Base-by-base conservation (phyloP, 108 stramenopile species). In the Aurantiochytrium sp. region DNA sequence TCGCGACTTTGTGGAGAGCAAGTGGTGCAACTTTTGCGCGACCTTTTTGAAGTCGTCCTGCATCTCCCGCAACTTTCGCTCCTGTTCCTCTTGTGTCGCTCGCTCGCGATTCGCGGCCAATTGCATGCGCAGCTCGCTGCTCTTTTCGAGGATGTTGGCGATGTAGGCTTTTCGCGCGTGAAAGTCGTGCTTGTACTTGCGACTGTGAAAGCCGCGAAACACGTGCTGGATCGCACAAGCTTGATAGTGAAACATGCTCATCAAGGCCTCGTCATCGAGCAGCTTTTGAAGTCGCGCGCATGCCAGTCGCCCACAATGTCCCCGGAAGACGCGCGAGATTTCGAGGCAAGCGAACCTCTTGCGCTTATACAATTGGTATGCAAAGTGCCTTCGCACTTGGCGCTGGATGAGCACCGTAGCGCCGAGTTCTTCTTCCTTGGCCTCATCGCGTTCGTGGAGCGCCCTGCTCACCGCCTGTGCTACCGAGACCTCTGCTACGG, bases 1-100 rank as follows among this genome's bases (percentile, higher is more conserved):
- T 5, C 87, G 60, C 53, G 64, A 60, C 91, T 89, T 83, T n/a
- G 94, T 94, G 64, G 88, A 89, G 6, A 92, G 60, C 5, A 94
- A 89, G 72, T 94, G 94, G 88, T 94, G 94, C 58, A 94, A 72
- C 53, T 94, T 93, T 42, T 71, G 29, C 19, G 93, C 87, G 23
- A 93, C 87, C 58, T 83, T 69, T 69, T 91, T 60, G 90, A 93
- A 91, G 60, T 91, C 90, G 6, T 53, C 60, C 51, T 51, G 45
- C 64, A 59, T 76, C n/a, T 72, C 87, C 69, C 58, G 58, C 18
- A 87, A 53, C 21, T 45, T 43, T 19, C 28, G 44, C 5, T 44
- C 89, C 71, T 90, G 58, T 60, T 92, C 89, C 55, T 91, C 72
- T 58, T 90, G 51, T 71, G 87, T n/a, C 19, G 76, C 72, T 55